Evolutionary conservation across 2,329 filamentous ascomycete species (phyloP), one percentile per base, ranked within the genome.

Genomic region (Fusarium sp.): DNA sequence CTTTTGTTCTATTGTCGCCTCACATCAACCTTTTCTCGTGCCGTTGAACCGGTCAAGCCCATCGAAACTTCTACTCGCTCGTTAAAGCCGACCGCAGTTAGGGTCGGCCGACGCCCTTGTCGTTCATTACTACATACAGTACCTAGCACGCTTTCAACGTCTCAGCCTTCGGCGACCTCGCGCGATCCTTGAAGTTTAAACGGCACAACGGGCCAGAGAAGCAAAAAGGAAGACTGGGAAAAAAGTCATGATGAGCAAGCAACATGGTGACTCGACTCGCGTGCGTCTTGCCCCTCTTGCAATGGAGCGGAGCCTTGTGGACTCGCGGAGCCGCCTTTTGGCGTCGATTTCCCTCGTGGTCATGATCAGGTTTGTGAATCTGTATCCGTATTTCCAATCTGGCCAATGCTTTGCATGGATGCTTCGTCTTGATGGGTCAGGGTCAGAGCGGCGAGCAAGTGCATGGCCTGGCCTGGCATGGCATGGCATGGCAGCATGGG

Each of bases 291-390:
- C 42, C 55, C 55, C 58, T 33, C 61, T 63, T 27, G 13, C 23
- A 27, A 46, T 38, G 44, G 25, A 36, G 56, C 44, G 54, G 57
- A 66, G 11, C 36, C 42, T 49, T 49, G 27, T 59, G 50, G 46
- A 14, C 56, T 33, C 44, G 59, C 51, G 64, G 60, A 68, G 51
- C 58, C 42, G 67, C 67, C 34, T 44, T 38, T 59, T 68, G 67
- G 64, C 36, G 57, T 61, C 53, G 33, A 56, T 57, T 57, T 62
- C 51, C 31, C 50, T 59, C 34, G 42, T 64, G 33, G 46, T 50
- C 60, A 56, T 53, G 42, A 60, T 46, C 42, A 49, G 8, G 23
- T 34, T 29, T 58, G 56, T 36, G 53, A 53, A 44, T 64, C 44
- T 27, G 16, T 38, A 56, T 38, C 51, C 50, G 60, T 46, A 58